These are phyloP conservation scores for Yamadazyma dushanensis DNA, from an alignment of 1,139 yeast species.

Conservation along the genomic window DNA sequence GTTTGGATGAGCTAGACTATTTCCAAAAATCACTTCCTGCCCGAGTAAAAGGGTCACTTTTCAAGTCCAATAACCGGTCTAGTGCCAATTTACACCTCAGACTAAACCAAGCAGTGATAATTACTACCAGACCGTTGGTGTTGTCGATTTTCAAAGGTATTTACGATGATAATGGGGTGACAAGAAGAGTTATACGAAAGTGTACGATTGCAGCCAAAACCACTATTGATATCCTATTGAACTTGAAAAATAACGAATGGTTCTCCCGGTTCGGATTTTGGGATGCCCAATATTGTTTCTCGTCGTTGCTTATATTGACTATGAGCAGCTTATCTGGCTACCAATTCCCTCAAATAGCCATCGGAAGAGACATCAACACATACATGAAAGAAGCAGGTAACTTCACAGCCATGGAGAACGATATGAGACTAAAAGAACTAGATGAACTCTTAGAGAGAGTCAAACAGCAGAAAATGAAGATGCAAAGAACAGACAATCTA, in stretches of 20 bases:
- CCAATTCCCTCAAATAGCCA: conserved; percentile 25
- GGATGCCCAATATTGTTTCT: conserved; percentile 52
- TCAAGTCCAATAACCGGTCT: conserved; percentile 20
- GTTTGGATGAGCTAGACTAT: conserved; percentile 13
- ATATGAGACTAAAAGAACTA: conserved; percentile 24
- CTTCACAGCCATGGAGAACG: conserved; percentile 24
- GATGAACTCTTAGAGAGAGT: conserved; percentile 10
- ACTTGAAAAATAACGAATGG: conserved; percentile 33
- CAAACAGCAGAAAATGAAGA: conserved; percentile 5
- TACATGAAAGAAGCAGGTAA: conserved; percentile 16
- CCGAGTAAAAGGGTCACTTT: conserved; percentile 10
- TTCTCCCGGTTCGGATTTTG: conserved; percentile 50
- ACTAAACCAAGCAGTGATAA: conserved; percentile 46
- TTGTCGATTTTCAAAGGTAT: conserved; percentile 38
- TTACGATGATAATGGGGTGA: conserved; percentile 25
- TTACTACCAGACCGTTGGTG: conserved; percentile 46
- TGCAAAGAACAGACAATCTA: neutral
- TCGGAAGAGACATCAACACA: conserved; percentile 22
- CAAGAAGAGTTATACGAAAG: conserved; percentile 40
- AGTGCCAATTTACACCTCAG: conserved; percentile 45
- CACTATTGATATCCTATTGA: conserved; percentile 39
- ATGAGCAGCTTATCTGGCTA: conserved; percentile 53
- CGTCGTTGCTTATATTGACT: conserved; percentile 72
- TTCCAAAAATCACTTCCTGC: conserved; percentile 11
- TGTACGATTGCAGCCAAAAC: conserved; percentile 23